Evolutionary conservation across 2,329 filamentous ascomycete species (phyloP).

Genomic region (Botrytis squamosa): DNA sequence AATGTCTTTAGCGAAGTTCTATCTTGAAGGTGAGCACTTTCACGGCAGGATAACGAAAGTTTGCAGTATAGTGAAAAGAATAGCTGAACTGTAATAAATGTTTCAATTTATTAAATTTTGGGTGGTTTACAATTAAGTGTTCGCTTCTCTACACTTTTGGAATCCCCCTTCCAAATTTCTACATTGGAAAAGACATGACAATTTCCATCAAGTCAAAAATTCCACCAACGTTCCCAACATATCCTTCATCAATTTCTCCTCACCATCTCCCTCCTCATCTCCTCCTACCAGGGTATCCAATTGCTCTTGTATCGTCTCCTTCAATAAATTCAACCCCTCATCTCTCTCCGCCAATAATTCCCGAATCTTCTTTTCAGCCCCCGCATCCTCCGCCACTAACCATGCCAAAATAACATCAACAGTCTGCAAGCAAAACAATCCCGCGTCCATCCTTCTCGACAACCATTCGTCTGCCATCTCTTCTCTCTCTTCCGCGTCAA

Average conservation of each 20-base stretch:
- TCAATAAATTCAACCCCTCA: constrained; percentile 62
- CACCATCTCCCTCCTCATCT: neutral
- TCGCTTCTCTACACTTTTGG: neutral
- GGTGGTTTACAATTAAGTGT: neutral
- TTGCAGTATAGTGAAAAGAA: neutral
- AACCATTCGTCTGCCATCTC: constrained; percentile 70
- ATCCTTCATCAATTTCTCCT: constrained; percentile 53
- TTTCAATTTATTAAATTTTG: neutral
- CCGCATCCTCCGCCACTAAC: constrained; percentile 85
- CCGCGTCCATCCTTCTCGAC: constrained; percentile 74
- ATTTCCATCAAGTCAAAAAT: constrained; percentile 42
- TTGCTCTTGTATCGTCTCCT: constrained; percentile 60
- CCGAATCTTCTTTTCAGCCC: constrained; percentile 64
- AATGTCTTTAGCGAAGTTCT: neutral
- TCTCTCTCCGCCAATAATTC: constrained; percentile 65
- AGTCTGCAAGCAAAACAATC: constrained; percentile 78
- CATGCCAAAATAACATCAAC: constrained; percentile 85
- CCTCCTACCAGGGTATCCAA: constrained; percentile 9
- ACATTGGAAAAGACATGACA: neutral
- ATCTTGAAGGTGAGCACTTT: neutral
- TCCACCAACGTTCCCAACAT: constrained; percentile 63
- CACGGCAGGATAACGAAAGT: neutral
- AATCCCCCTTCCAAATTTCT: no score
- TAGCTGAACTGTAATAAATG: neutral
- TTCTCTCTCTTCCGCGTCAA: constrained; percentile 59